These are phyloP conservation scores for Colletotrichum cuscutae DNA, from an alignment of 2,329 filamentous ascomycete species.

Conservation along the genomic window DNA sequence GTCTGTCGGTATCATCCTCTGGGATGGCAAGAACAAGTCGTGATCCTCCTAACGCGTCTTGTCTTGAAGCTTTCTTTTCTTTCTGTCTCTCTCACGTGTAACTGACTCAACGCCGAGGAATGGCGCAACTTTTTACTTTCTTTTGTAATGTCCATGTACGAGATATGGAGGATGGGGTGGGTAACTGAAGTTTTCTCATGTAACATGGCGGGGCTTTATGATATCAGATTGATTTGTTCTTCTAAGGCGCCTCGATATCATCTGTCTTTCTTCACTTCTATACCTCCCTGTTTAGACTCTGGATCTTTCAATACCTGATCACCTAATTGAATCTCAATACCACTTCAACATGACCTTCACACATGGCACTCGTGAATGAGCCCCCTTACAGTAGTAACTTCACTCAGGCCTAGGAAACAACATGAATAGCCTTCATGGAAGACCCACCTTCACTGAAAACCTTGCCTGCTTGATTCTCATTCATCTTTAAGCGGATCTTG, in stretches of 20 bases:
- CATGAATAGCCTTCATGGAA: too few relatives aligned
- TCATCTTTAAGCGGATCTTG: too few relatives aligned
- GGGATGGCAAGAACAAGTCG: slow-evolving; percentile 24
- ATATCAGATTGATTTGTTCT: slow-evolving; percentile 23
- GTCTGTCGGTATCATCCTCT: slow-evolving; percentile 57
- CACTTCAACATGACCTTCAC: not conserved
- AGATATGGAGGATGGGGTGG: slow-evolving; percentile 6
- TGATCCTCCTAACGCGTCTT: not conserved
- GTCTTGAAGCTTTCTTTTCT: not conserved
- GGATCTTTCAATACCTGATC: not conserved
- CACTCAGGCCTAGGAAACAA: not conserved
- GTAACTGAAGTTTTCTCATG: slow-evolving; percentile 6
- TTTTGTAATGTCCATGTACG: slow-evolving; percentile 6
- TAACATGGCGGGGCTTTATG: not conserved
- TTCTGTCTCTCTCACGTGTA: not conserved
- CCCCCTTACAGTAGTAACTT: not conserved
- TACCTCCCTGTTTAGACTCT: not conserved
- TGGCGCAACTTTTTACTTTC: not conserved
- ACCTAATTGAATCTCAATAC: not conserved
- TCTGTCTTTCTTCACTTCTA: slow-evolving; percentile 8
- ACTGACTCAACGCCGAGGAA: not conserved
- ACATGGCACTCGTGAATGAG: not conserved
- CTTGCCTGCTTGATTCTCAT: too few relatives aligned
- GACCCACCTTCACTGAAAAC: too few relatives aligned
- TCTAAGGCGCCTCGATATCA: not conserved